phyloP scores from a whole-genome alignment of 2,329 filamentous ascomycete species.

The Diaporthe amygdali region DNA sequence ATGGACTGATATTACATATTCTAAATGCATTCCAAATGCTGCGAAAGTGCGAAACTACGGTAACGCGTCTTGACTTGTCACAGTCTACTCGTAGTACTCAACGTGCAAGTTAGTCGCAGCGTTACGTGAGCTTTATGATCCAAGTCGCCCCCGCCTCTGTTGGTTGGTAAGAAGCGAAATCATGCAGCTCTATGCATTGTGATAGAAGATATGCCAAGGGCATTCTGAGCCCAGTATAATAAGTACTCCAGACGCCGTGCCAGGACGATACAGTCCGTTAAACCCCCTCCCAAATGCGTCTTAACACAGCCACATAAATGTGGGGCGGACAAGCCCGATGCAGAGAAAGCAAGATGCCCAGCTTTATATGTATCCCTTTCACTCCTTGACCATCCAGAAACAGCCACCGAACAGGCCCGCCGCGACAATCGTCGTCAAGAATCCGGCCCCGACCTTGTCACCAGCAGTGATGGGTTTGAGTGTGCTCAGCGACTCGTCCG shows the following conservation, averaged over 20 bases:
- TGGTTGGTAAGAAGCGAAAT: background rate
- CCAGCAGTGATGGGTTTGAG: constrained; percentile 20
- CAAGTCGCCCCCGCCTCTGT: too few relatives aligned
- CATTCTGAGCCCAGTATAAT: background rate
- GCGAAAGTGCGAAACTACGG: too few relatives aligned
- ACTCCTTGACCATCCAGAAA: constrained; percentile 27
- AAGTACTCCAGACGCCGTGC: constrained; percentile 21
- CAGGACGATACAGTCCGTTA: constrained; percentile 9
- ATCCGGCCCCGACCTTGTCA: constrained; percentile 20
- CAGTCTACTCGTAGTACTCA: too few relatives aligned
- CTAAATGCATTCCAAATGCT: too few relatives aligned
- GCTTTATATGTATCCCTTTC: background rate
- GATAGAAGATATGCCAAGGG: background rate
- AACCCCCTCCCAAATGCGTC: constrained; percentile 13
- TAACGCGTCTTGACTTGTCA: too few relatives aligned
- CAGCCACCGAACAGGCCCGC: constrained; percentile 18
- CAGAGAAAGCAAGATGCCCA: background rate
- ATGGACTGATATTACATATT: too few relatives aligned
- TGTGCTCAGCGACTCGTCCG: constrained; percentile 10
- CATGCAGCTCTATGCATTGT: background rate
- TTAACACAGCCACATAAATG: background rate
- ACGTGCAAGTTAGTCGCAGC: background rate
- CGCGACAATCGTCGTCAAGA: constrained; percentile 22
- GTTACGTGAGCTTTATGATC: too few relatives aligned
- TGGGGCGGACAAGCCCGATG: background rate